These are phyloP conservation scores for Rubia yunnanensis DNA, from an alignment of 257 asterid genomes.

Conservation along the genomic window DNA sequence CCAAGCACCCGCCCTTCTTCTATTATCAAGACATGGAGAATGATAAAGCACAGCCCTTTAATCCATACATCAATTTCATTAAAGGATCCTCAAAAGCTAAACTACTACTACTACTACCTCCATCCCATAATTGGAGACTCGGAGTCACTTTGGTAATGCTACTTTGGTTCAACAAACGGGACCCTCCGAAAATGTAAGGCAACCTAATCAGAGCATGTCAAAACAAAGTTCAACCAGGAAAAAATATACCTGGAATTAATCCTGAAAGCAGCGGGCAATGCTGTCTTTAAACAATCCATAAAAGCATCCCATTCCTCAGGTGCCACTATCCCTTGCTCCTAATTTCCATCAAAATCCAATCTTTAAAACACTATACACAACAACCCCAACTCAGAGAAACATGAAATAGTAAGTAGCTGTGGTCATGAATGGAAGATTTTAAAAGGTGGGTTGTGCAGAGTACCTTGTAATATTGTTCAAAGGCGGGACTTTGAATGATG, in stretches of 20 bases:
- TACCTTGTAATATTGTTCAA: slow-evolving; percentile 89
- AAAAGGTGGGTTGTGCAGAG: neutral
- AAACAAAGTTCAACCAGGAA: neutral
- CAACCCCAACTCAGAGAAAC: neutral
- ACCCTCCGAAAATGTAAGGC: neutral
- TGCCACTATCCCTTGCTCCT: slow-evolving; percentile 77
- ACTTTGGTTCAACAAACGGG: neutral
- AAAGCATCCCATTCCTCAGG: slow-evolving; percentile 82
- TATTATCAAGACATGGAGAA: neutral
- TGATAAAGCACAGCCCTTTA: neutral
- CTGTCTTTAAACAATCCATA: slow-evolving; percentile 45
- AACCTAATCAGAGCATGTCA: neutral
- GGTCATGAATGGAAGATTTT: neutral
- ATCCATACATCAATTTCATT: neutral
- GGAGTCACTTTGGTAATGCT: neutral
- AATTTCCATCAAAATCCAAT: slow-evolving; percentile 2
- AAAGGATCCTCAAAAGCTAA: neutral
- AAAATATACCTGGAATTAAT: slow-evolving; percentile 67
- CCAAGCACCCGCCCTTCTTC: neutral
- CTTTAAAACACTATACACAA: neutral
- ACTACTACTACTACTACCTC: neutral
- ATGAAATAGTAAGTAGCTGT: neutral
- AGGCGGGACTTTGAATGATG: slow-evolving; percentile 53
- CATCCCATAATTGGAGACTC: neutral
- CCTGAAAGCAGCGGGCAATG: slow-evolving; percentile 92